These are phyloP conservation scores for Candida vartiovaarae DNA, from an alignment of 805 yeast species.

Conservation along the genomic window DNA sequence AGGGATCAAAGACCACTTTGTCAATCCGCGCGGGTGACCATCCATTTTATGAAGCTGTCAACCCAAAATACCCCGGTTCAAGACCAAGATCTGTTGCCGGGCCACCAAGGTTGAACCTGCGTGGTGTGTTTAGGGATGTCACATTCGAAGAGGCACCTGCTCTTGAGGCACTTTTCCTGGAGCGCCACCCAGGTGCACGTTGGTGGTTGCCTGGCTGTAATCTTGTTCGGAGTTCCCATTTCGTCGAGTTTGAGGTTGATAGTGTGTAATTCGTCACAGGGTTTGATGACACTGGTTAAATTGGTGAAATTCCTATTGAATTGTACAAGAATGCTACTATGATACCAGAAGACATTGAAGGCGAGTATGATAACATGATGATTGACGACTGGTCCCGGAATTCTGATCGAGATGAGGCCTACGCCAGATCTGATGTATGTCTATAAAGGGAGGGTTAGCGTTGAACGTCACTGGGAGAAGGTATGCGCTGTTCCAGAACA, in stretches of 20 bases:
- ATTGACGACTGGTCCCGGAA: too few relatives aligned
- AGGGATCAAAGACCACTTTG: conserved; percentile 50
- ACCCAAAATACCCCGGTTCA: conserved; percentile 50
- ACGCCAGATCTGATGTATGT: too few relatives aligned
- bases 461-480: too few relatives aligned
- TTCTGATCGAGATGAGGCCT: too few relatives aligned
- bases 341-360: too few relatives aligned
- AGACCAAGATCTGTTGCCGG: conserved; percentile 52
- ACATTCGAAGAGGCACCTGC: conserved; percentile 25
- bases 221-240: conserved; percentile 54
- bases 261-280: conserved; percentile 71
- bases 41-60: conserved; percentile 33
- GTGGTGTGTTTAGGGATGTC: conserved; percentile 48
- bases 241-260: conserved; percentile 58
- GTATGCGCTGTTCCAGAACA: too few relatives aligned
- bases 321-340: conserved; percentile 37
- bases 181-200: conserved; percentile 62
- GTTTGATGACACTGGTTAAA: conserved; percentile 72
- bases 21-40: conserved; percentile 64
- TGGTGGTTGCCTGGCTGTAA: conserved; percentile 60
- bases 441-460: too few relatives aligned
- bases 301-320: conserved; percentile 58
- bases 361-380: too few relatives aligned
- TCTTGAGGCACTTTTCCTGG: conserved; percentile 42
- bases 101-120: conserved; percentile 56